These are phyloP conservation scores for Penicillium manginii DNA, from an alignment of 495 filamentous ascomycete species.

Conservation along the genomic window DNA sequence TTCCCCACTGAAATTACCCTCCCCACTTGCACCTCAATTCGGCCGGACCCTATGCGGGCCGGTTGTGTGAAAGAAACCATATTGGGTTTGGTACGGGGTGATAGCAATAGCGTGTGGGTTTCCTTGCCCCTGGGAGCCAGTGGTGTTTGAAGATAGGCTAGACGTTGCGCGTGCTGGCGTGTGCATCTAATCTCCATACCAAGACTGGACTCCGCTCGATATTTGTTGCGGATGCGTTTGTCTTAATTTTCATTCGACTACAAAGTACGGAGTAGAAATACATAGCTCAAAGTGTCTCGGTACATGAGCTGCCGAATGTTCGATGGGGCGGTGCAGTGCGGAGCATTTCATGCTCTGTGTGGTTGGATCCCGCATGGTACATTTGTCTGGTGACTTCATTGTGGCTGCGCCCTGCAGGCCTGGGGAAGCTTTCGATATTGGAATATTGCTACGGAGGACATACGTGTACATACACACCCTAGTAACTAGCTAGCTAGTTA, in stretches of 20 bases:
- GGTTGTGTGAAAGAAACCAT: not conserved
- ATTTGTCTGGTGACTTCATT: slow-evolving; percentile 2
- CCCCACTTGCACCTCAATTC: slow-evolving; percentile 7
- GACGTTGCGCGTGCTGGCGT: not conserved
- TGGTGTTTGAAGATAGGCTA: not conserved
- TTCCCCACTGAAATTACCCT: slow-evolving; percentile 6
- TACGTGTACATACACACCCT: slow-evolving; percentile 6
- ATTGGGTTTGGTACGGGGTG: slow-evolving; percentile 3
- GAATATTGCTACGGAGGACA: not conserved
- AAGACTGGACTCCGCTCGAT: not conserved
- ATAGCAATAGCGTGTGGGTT: slow-evolving; percentile 11
- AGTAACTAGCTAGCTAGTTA: not conserved
- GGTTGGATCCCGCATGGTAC: not conserved
- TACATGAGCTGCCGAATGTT: not conserved
- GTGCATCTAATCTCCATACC: not conserved
- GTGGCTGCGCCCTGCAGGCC: slow-evolving; percentile 2
- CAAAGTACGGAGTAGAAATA: no score
- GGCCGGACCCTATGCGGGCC: slow-evolving; percentile 15
- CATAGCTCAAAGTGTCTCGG: no score
- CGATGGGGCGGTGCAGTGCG: slow-evolving; percentile 1
- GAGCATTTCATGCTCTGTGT: not conserved
- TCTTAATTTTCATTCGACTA: not conserved
- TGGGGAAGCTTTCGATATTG: not conserved
- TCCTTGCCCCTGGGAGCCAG: not conserved
- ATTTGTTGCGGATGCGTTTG: not conserved